phyloP scores from a whole-genome alignment of 208 protist genomes.

The Crithidia fasciculata region DNA sequence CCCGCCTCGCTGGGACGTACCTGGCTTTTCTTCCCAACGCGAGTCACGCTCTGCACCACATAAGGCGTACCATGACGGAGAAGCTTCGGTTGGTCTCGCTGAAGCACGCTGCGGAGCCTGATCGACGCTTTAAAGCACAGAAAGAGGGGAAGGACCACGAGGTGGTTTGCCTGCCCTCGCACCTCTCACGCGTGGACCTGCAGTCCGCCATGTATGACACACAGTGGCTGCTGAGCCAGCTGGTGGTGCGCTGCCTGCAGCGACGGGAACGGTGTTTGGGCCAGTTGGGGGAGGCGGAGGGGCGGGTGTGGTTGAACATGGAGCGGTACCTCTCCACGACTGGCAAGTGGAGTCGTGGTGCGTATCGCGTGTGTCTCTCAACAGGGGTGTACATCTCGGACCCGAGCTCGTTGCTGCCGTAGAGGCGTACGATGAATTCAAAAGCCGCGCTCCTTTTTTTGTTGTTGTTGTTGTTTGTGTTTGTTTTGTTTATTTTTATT shows the following conservation, averaged over 20 bases:
- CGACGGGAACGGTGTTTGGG: constrained; percentile 23
- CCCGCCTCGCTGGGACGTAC: constrained; percentile 17
- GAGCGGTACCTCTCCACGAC: constrained; percentile 24
- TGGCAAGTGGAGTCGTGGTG: constrained; percentile 33
- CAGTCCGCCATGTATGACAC: constrained; percentile 37
- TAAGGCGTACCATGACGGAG: constrained; percentile 2
- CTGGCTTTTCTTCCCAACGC: constrained; percentile 22
- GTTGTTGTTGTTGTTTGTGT: not conserved
- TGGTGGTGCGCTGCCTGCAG: constrained; percentile 32
- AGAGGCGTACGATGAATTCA: not conserved
- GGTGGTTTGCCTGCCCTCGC: constrained; percentile 38
- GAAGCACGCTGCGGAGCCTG: constrained; percentile 34
- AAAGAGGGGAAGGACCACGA: constrained; percentile 22
- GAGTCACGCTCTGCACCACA: constrained; percentile 18
- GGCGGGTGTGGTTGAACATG: constrained; percentile 28
- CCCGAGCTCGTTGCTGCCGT: not conserved
- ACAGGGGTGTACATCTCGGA: constrained; percentile 18
- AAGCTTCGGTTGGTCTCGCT: constrained; percentile 28
- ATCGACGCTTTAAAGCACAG: constrained; percentile 23
- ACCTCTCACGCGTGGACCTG: constrained; percentile 16
- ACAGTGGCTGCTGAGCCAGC: constrained; percentile 33
- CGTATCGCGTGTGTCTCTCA: constrained; percentile 37
- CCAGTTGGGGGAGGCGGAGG: constrained; percentile 2
- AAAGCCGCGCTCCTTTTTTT: not conserved
- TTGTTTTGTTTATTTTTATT: not conserved